Conservation (phyloP, 2,329 filamentous ascomycete genomes). For the Trichoderma arundinaceum region DNA sequence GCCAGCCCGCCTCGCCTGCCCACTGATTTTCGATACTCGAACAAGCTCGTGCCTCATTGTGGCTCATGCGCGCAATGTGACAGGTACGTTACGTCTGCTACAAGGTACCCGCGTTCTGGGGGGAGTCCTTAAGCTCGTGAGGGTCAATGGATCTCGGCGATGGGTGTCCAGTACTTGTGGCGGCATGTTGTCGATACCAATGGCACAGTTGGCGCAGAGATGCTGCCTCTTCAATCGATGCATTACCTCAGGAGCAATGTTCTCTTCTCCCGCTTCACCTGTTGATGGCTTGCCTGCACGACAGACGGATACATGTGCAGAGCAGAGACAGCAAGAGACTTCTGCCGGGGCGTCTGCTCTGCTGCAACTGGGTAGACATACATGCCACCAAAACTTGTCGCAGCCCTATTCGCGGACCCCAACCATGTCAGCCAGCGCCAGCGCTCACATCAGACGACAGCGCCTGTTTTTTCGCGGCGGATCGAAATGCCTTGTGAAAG, state of each 20-base stretch:
- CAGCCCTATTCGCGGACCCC: constrained; percentile 30
- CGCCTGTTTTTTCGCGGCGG: background rate
- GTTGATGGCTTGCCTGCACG: background rate
- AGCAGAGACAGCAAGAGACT: background rate
- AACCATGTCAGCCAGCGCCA: constrained; percentile 19
- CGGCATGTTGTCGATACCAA: no score
- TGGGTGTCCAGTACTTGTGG: background rate
- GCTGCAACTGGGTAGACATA: background rate
- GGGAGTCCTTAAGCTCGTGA: constrained; percentile 3
- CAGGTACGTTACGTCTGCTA: constrained; percentile 17
- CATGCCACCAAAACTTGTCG: constrained; percentile 22
- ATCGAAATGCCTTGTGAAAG: background rate
- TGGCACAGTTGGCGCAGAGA: no score
- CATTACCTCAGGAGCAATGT: no score
- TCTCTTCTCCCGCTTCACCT: background rate
- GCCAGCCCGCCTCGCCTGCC: constrained; percentile 1
- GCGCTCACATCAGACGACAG: constrained; percentile 23
- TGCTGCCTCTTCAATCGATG: no score
- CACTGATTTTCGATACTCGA: constrained; percentile 30
- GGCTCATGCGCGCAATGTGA: constrained; percentile 26
- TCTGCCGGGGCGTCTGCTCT: background rate
- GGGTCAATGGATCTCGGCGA: constrained; percentile 10
- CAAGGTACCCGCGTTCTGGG: constrained; percentile 11
- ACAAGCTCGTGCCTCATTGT: constrained; percentile 26
- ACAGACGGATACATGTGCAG: background rate